Conservation (phyloP, 768 basidiomycete genomes). For the Tricholomella constricta region DNA sequence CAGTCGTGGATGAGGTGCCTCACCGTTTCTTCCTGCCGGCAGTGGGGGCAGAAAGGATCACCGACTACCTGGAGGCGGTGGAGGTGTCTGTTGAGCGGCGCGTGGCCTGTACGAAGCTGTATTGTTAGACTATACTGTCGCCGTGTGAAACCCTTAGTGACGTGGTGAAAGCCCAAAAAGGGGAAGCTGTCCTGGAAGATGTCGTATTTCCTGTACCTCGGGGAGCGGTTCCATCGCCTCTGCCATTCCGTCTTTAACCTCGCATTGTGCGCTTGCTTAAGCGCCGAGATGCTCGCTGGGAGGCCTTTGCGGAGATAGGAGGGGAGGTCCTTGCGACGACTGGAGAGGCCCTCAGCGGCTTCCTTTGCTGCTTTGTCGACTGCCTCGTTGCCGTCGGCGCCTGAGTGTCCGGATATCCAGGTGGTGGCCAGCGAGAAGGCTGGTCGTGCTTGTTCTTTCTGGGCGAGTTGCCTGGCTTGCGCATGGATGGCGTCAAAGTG, state of each 20-base stretch:
- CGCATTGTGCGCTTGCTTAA: background rate
- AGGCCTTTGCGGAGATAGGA: background rate
- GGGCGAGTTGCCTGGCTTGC: background rate
- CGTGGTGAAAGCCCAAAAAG: too few species aligned
- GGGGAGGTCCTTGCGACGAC: background rate
- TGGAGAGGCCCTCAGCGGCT: background rate
- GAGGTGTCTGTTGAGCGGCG: too few species aligned
- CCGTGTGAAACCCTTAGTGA: too few species aligned
- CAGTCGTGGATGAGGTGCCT: too few species aligned
- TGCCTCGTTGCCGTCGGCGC: constrained; percentile 14
- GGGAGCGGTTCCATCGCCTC: constrained; percentile 1
- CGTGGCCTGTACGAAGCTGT: too few species aligned
- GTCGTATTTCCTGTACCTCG: background rate
- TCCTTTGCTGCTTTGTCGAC: constrained; percentile 17
- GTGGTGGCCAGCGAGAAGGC: background rate
- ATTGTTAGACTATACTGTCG: too few species aligned
- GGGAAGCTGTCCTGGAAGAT: background rate
- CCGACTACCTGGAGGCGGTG: too few species aligned
- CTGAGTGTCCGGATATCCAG: too few species aligned
- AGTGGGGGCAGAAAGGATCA: too few species aligned
- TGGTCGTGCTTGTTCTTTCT: background rate
- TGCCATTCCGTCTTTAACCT: background rate
- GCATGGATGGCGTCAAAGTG: too few species aligned
- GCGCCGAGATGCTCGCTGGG: background rate
- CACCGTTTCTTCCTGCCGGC: too few species aligned